Evolutionary conservation across 2,329 filamentous ascomycete species (phyloP), one percentile per base, ranked within the genome.

Genomic region (Acephala macrosclerotiorum): DNA sequence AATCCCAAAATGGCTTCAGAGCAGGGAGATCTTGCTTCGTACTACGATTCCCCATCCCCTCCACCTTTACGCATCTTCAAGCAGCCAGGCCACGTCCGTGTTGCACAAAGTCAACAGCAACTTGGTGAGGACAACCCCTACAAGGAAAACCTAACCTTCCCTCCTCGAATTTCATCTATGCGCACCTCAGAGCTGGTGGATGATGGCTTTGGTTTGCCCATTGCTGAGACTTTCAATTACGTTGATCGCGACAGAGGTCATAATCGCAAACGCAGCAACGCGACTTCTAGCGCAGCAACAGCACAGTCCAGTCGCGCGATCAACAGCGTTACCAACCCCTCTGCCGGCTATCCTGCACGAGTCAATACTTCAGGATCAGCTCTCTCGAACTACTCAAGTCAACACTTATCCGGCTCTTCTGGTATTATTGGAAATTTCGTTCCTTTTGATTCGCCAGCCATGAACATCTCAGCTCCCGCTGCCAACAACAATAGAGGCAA

Each of bases 381-480:
- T 14, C 47, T 60, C 35, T 69, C 67, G 20, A 64, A 56, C 58
- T 61, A 60, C 40, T 61, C 65, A 35, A 55, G 12, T 14, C 58
- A 29, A 20, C 61, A 66, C 25, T 25, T 66, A 11, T 62, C 69
- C 40, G 64, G 67, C 14, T 64, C 65, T 11, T 68, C 68, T n/a
- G 67, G 58, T 2, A 70, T 73, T 57, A 70, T 73, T 38, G 73
- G 73, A 42, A 68, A 74, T 51, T 75, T 74, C 56, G 56, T 75
- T 20, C 69, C 71, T 12, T 63, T 72, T 38, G 60, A 65, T 40
- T n/a, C 49, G 18, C 29, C 26, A 16, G 51, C 65, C 26, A 58
- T 67, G 45, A 42, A 60, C n/a, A 62, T 35, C 38, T 33, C 57
- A 33, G 57, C 38, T 29, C 8, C 29, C 42, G n/a, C 14, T 36